Evolutionary conservation across 805 yeast species (phyloP).

Genomic region (Hyphopichia homilentoma): DNA sequence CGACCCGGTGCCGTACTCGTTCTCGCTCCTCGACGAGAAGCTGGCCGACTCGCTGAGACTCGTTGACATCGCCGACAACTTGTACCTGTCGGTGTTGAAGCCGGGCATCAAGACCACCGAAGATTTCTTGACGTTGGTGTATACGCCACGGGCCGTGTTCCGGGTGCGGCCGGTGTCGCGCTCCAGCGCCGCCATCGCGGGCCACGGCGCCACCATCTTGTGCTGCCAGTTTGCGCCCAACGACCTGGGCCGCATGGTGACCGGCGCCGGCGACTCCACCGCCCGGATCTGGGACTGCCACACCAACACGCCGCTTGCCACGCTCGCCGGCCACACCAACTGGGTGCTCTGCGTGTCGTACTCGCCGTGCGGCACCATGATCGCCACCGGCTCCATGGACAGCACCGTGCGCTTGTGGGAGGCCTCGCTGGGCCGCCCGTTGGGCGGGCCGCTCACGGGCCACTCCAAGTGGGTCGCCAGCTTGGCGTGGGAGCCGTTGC

Average conservation of each 20-base stretch:
- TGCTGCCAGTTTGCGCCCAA: constrained; percentile 93
- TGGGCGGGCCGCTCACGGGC: constrained; percentile 74
- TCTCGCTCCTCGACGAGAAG: constrained; percentile 55
- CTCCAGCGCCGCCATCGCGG: constrained; percentile 87
- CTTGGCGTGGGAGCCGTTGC: constrained; percentile 92
- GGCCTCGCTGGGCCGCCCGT: constrained; percentile 62
- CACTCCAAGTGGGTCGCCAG: constrained; percentile 90
- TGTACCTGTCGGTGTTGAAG: constrained; percentile 76
- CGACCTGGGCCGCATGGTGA: constrained; percentile 77
- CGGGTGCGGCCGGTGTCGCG: constrained; percentile 89
- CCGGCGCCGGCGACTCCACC: constrained; percentile 95
- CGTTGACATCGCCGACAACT: constrained; percentile 72
- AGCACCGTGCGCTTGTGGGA: constrained; percentile 87
- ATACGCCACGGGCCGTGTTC: constrained; percentile 93
- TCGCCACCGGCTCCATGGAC: constrained; percentile 98
- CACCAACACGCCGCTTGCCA: constrained; percentile 84
- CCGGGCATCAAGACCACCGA: constrained; percentile 89
- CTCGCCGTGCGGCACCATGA: constrained; percentile 85
- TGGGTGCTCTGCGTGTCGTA: constrained; percentile 93
- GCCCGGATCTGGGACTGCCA: constrained; percentile 97
- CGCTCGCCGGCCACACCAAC: constrained; percentile 79
- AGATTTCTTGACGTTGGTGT: constrained; percentile 85
- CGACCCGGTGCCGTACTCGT: constrained; percentile 88
- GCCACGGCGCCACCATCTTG: constrained; percentile 91
- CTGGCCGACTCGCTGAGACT: constrained; percentile 34